Evolutionary conservation across 495 filamentous ascomycete species (phyloP), one percentile per base, ranked within the genome.

Genomic region (Hypoxylon fuscum): DNA sequence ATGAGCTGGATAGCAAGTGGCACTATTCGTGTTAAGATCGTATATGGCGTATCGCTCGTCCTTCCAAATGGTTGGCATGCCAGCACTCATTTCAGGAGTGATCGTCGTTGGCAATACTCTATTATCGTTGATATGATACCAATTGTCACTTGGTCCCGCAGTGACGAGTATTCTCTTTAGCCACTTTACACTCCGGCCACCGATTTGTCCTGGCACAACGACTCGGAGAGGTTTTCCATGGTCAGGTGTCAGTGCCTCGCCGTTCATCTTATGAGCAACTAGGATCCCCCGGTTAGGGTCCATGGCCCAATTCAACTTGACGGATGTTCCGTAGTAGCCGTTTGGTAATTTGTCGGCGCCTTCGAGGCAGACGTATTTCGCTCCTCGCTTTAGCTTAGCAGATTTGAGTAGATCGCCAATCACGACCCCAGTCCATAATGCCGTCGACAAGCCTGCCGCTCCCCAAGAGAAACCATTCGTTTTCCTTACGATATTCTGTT

Each of bases 391-490:
- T 0, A 92, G 92, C 43, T 77, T 84, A 4, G 92, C 92, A 38
- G 77, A 84, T 27, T 76, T 79, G 5, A 98, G 72, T 5, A 98
- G 70, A 49, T 96, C 90, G 0, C 81, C 78, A 69, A 98, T 86
- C 35, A 87, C 70, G 0, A 93, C 89, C 5, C 94, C 94, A 0
- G 94, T 98, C 80, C 90, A 98, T 1, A 98, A 77, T 0, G 93
- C 89, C 0, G 93, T 98, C 0, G 93, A 97, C 3, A 97, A 70
- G 20, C 93, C 94, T 5, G 91, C 93, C 0, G 94, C 82, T 34
- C 94, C 94, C 94, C 94, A 98, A 48, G 93, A 96, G 77, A 98
- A 98, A 0, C 94, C 94, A 68, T 97, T 96, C 2, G 90, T 90
- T 71, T 98, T 98, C 22, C 92, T 81, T 1, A 96, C 91, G 25